Evolutionary conservation across 345 rosid species (phyloP).

Genomic region (Tarenaya hassleriana): DNA sequence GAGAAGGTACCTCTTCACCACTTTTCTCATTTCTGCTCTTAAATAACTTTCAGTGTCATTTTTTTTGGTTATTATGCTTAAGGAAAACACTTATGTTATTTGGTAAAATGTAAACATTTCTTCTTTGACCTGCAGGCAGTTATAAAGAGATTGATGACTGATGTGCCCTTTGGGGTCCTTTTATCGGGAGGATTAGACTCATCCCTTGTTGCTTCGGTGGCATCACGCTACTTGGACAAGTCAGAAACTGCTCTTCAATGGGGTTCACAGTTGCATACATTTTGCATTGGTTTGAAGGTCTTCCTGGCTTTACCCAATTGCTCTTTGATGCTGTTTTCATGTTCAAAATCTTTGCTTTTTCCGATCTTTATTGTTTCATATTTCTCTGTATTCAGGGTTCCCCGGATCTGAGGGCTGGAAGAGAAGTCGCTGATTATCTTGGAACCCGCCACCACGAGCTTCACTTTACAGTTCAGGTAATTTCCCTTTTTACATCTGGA

Average conservation of each 20-base stretch:
- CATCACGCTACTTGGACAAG: slow-evolving; percentile 51
- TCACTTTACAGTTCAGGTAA: slow-evolving; percentile 74
- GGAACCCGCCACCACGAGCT: slow-evolving; percentile 77
- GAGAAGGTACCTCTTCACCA: slow-evolving; percentile 47
- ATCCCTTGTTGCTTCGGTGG: slow-evolving; percentile 79
- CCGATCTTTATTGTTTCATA: background rate
- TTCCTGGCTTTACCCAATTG: slow-evolving; percentile 8
- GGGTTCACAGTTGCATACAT: slow-evolving; percentile 74
- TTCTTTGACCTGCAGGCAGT: slow-evolving; percentile 49
- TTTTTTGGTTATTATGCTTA: background rate
- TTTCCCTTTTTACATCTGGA: slow-evolving; percentile 7
- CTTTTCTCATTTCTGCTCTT: slow-evolving; percentile 8
- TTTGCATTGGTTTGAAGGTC: slow-evolving; percentile 78
- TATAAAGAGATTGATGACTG: slow-evolving; percentile 74
- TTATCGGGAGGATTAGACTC: slow-evolving; percentile 88
- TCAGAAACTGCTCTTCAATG: slow-evolving; percentile 72
- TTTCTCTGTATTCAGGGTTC: slow-evolving; percentile 53
- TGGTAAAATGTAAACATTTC: background rate
- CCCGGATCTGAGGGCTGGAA: slow-evolving; percentile 70
- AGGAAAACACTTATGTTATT: slow-evolving; percentile 3
- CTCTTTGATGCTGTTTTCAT: slow-evolving; percentile 4
- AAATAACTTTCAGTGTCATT: slow-evolving; percentile 9
- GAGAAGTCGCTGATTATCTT: slow-evolving; percentile 76
- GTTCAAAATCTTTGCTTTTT: slow-evolving; percentile 7
- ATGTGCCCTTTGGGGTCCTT: slow-evolving; percentile 87